Evolutionary conservation across 2,329 filamentous ascomycete genomes (phyloP), one percentile per base, ranked within the genome.

Genomic region (Pseudogymnoascus sp.): DNA sequence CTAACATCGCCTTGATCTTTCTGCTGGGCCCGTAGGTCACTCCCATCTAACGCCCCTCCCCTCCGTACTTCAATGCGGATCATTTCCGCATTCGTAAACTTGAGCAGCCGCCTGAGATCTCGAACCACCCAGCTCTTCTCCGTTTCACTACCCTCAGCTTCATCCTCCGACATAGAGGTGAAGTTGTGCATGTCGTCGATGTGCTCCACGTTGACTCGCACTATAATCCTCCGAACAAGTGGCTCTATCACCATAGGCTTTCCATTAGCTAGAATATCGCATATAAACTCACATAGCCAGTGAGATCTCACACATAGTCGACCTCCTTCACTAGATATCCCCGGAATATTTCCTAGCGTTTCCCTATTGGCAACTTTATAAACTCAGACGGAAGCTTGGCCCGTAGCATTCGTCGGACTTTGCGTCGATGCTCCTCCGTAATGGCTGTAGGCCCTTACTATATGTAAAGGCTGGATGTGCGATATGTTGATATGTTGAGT

Each of bases 251-350:
- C 9, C 8, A 57, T 22, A n/a, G 18, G 47, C 6, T 3, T 57
- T 28, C 47, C n/a, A 57, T 57, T 4, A 6, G 47, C 47, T 3
- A 57, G 47, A 18, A 6, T 18, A 28, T 57, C 47, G 22, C 14
- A 18, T n/a, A 28, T 18, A 57, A 57, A 57, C 47, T 57, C 47
- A 14, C 47, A 57, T 57, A 57, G 47, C 47, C 47, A 57, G 22
- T 57, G 47, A 18, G 47, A 57, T 14, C 47, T n/a, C 14, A 57
- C 22, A 57, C 47, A 28, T 18, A 2, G 6, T 57, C n/a, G 1
- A 2, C 18, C 18, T 57, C 47, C 22, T 5, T 18, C 6, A 28
- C 22, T 22, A 57, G 47, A 28, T 57, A 57, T 18, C 47, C 18
- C 18, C 22, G n/a, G 8, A 22, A 28, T 7, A 57, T 28, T 9